phyloP scores from a whole-genome alignment of 805 yeast genomes.

The Candida nanaspora region DNA sequence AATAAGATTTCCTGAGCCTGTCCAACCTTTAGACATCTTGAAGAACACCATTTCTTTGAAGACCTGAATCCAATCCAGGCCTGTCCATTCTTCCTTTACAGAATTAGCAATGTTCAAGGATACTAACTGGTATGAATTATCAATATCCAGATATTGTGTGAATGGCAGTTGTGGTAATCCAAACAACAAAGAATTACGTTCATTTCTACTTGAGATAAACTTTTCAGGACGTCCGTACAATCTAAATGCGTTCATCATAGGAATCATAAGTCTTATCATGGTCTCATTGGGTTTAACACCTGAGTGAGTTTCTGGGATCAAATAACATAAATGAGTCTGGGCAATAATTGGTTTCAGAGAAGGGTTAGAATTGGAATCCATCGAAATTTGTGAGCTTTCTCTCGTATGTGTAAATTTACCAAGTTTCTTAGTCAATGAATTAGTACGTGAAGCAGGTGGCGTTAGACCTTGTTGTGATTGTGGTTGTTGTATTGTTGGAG shows the following conservation, averaged over 20 bases:
- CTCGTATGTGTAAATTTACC: conserved; percentile 10
- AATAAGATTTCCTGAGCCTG: conserved; percentile 26
- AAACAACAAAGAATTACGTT: conserved; percentile 51
- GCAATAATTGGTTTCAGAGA: conserved; percentile 15
- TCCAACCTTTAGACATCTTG: conserved; percentile 27
- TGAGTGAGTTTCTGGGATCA: conserved; percentile 64
- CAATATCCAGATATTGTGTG: conserved; percentile 43
- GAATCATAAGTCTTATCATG: conserved; percentile 62
- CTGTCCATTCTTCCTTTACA: conserved; percentile 23
- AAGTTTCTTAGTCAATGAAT: conserved; percentile 4
- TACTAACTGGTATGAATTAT: conserved; percentile 23
- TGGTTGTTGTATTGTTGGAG: neutral
- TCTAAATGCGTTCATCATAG: conserved; percentile 62
- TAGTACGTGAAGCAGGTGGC: conserved; percentile 13
- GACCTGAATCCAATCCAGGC: conserved; percentile 27
- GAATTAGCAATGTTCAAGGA: conserved; percentile 25
- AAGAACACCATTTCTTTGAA: conserved; percentile 28
- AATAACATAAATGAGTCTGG: conserved; percentile 22
- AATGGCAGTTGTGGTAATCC: conserved; percentile 72
- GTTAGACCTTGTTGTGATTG: conserved; percentile 1
- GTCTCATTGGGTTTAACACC: conserved; percentile 70
- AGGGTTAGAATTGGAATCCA: conserved; percentile 16
- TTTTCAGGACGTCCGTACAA: conserved; percentile 69
- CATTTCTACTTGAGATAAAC: conserved; percentile 50
- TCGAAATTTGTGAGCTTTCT: conserved; percentile 17